phyloP scores from a whole-genome alignment of 306 rosid species.

The Cucurbita moschata region DNA sequence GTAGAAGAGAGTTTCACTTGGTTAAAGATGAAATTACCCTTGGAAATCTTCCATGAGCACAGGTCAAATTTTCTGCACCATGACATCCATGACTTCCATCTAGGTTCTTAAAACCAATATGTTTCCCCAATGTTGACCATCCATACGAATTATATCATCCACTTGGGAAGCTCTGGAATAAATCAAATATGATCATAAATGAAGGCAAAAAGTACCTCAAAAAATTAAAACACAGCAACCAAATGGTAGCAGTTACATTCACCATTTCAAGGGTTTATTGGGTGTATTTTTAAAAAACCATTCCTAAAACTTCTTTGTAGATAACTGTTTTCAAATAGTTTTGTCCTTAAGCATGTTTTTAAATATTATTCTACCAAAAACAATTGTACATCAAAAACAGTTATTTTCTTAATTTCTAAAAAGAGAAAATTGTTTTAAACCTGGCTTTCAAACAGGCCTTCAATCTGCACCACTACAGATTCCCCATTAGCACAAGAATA shows the following conservation, averaged over 20 bases:
- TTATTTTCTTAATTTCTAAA: neutral
- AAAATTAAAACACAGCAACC: neutral
- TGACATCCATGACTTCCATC: constrained; percentile 2
- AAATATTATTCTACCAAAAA: neutral
- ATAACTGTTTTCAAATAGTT: neutral
- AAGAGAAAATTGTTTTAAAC: neutral
- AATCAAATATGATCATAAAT: neutral
- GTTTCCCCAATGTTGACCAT: neutral
- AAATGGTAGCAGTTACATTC: neutral
- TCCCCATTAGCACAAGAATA: neutral
- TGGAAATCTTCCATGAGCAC: constrained; percentile 4
- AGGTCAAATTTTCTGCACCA: neutral
- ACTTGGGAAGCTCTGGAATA: neutral
- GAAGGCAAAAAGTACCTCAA: neutral
- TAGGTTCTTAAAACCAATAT: neutral
- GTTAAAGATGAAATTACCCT: constrained; percentile 1
- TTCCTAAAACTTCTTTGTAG: neutral
- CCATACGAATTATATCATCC: neutral
- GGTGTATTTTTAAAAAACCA: neutral
- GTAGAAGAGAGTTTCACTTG: neutral
- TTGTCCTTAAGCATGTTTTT: neutral
- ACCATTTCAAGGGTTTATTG: neutral
- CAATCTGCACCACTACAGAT: neutral
- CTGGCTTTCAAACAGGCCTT: neutral
- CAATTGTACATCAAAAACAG: neutral